Percentiles rank a stretch among this genome's conserved stretches.
Conservation (phyloP, 2,329 filamentous ascomycete species). For the Dothideomycetidae sp. region DNA sequence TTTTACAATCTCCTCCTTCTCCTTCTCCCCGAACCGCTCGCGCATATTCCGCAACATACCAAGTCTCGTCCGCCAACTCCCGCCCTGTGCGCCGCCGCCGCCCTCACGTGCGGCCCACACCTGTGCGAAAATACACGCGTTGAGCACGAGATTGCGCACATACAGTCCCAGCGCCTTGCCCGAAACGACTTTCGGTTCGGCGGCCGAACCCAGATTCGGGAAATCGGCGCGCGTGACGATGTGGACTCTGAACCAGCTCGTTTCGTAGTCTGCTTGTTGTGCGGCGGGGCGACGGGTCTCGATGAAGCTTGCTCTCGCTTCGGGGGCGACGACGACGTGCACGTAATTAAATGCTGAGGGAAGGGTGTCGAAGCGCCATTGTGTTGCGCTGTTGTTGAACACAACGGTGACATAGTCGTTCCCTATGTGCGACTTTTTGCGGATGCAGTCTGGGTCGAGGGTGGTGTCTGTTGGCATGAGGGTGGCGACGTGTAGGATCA, state of each 20-base stretch:
- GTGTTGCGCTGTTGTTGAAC: constrained; percentile 84
- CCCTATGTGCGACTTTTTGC: constrained; percentile 89
- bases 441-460: constrained; percentile 52
- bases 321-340: constrained; percentile 87
- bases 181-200: constrained; percentile 77
- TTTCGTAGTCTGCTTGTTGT: constrained; percentile 28
- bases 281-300: constrained; percentile 37
- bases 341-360: constrained; percentile 93
- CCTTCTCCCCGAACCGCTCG: constrained; percentile 34
- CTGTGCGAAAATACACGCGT: constrained; percentile 81
- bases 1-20: constrained; percentile 1
- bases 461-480: constrained; percentile 89
- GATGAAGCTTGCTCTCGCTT: constrained; percentile 63
- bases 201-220: constrained; percentile 79
- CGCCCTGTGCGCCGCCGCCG: constrained; percentile 51
- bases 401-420: constrained; percentile 98
- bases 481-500: constrained; percentile 89
- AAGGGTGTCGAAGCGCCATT: constrained; percentile 82
- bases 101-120: constrained; percentile 67
- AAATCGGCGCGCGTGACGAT: constrained; percentile 80
- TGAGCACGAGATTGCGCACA: constrained; percentile 76
- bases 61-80: constrained; percentile 77
- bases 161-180: constrained; percentile 70
- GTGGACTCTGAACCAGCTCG: constrained; percentile 59
- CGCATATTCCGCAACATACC: constrained; percentile 72